Base-by-base conservation (phyloP, 306 rosid genomes). In the Prunus campanulata region DNA sequence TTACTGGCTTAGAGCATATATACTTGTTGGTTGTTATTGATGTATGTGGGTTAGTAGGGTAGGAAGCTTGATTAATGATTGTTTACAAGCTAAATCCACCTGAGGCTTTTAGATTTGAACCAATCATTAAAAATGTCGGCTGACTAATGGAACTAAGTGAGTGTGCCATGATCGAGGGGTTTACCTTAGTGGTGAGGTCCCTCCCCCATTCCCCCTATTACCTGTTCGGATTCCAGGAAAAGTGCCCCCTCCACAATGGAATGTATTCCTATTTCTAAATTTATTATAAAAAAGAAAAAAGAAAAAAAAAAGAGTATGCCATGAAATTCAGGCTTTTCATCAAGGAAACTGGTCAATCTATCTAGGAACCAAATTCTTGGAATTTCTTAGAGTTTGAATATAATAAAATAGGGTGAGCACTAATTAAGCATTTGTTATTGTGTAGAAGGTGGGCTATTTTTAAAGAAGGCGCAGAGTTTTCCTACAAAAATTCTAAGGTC, bases 11-110 rank as follows among this genome's bases (percentile, higher is more conserved):
- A 12, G 70, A 66, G 55, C 7, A 5, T 67, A 22, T 8, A 14
- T 4, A 72, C 35, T 71, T 71, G 51, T 20, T 71, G 42, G 66
- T 72, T 39, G 76, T 22, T 72, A 44, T 32, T 32, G 46, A 39
- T 35, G 14, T 56, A 42, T 57, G 55, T 15, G 44, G 68, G 7
- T 24, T 57, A 42, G 67, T 72, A 39, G 76, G 76, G 76, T 57
- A 56, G 76, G 67, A 42, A 22, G 11, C 35, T 9, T 57, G 39
- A 42, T 24, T 57, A 72, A 47, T 57, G 55, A 56, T 42, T 56
- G 48, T 55, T 22, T 65, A 64, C 39, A 72, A 39, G 39, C 66
- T 22, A 20, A 55, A 35, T 72, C 76, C 76, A 39, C 3, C 50
- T 14, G 13, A 70, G 49, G 49, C 16, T 30, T 51, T 51, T 35